Evolutionary conservation across 176 grass and related monocot species (phyloP).

Genomic region (Eragrostis curvula): DNA sequence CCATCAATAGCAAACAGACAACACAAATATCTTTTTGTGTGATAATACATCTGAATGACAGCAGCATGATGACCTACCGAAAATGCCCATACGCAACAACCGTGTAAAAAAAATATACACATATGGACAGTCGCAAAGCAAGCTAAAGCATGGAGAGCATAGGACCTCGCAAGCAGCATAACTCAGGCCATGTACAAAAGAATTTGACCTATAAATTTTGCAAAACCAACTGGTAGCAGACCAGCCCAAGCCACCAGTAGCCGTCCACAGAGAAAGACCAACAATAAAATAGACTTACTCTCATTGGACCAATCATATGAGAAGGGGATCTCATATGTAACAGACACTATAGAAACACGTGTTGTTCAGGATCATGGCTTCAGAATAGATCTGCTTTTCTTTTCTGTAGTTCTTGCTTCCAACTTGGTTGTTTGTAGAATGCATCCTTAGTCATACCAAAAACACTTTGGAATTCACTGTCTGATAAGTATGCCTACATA

Average conservation of each 20-base stretch:
- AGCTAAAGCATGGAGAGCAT: conserved; percentile 33
- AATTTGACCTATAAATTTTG: conserved; percentile 72
- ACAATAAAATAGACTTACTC: conserved; percentile 32
- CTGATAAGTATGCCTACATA: conserved; percentile 85
- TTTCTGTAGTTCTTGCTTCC: conserved; percentile 98
- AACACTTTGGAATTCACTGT: conserved; percentile 78
- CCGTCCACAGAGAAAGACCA: conserved; percentile 38
- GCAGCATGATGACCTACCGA: conserved; percentile 33
- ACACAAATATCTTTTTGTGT: conserved; percentile 21
- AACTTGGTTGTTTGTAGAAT: conserved; percentile 87
- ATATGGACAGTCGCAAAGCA: conserved; percentile 56
- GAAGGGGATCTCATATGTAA: conserved; percentile 26
- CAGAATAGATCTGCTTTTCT: conserved; percentile 89
- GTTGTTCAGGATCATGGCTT: conserved; percentile 17
- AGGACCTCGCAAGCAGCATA: conserved; percentile 52
- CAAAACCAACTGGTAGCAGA: conserved; percentile 52
- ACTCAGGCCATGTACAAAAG: conserved; percentile 74
- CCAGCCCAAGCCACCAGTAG: conserved; percentile 46
- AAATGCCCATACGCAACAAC: conserved; percentile 47
- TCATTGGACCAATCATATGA: conserved; percentile 33
- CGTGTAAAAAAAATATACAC: conserved; percentile 48
- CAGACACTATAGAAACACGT: conserved; percentile 3
- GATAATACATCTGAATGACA: conserved; percentile 39
- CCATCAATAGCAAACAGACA: conserved; percentile 33
- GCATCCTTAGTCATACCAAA: conserved; percentile 73